Percentiles rank a stretch among this genome's conserved stretches.
phyloP scores from a whole-genome alignment of 495 filamentous ascomycete species.

The Neurospora terricola region DNA sequence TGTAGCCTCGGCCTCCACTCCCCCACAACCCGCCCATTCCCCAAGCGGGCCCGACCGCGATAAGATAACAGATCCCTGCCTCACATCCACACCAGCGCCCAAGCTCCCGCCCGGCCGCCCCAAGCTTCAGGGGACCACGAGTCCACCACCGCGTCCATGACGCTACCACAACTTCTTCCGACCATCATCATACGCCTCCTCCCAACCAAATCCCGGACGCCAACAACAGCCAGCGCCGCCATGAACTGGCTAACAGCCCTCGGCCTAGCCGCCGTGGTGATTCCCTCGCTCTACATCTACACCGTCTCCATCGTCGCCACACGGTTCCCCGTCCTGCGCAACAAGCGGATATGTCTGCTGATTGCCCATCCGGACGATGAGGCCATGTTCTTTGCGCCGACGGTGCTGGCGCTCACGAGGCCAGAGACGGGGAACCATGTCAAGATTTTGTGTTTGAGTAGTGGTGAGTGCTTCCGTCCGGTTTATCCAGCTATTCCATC shows the following conservation, averaged over 20 bases:
- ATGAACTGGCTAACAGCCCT: slow-evolving; percentile 22
- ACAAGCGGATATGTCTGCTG: slow-evolving; percentile 77
- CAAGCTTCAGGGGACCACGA: background rate
- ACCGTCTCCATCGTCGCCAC: slow-evolving; percentile 42
- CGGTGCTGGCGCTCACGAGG: slow-evolving; percentile 67
- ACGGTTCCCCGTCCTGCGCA: slow-evolving; percentile 58
- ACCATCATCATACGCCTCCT: background rate
- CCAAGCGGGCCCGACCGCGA: background rate
- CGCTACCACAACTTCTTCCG: background rate
- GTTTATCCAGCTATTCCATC: no score
- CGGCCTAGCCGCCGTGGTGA: slow-evolving; percentile 41
- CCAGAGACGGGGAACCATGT: slow-evolving; percentile 72
- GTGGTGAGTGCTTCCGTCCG: no score
- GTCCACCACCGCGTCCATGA: background rate
- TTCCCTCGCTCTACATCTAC: slow-evolving; percentile 55
- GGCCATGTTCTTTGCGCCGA: slow-evolving; percentile 97
- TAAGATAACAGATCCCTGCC: background rate
- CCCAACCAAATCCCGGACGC: background rate
- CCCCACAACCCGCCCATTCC: background rate
- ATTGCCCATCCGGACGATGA: slow-evolving; percentile 98
- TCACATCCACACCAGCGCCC: background rate
- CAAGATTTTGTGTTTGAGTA: slow-evolving; percentile 87
- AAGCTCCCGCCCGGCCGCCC: background rate
- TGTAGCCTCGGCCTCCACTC: background rate
- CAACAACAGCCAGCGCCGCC: background rate